Base-by-base conservation (phyloP, 2,329 filamentous ascomycete genomes). In the Fusarium staphyleae region DNA sequence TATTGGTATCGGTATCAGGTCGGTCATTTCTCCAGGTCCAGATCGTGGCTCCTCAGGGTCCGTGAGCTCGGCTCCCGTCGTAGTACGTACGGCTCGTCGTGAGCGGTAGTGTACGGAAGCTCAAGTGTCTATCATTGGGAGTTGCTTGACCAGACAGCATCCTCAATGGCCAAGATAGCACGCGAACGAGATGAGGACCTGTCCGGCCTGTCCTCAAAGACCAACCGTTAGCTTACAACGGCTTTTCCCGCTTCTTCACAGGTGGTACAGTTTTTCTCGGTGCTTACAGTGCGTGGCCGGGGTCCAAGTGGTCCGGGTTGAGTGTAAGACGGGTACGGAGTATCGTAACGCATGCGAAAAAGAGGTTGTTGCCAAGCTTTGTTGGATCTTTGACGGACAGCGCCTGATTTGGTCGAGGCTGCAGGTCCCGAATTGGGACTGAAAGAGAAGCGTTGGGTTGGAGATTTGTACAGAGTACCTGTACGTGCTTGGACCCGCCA, bases 1-100 rank as follows among this genome's bases (percentile, higher is more conserved):
- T n/a, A n/a, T 30, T 12, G 28, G 32, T 36, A 22, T 42, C 36
- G 29, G 55, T 64, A 50, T 62, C 60, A 64, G 60, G 63, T 55
- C 29, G 35, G 51, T 26, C 51, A 19, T 18, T 48, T 49, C 46
- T 57, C 54, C 24, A 34, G 48, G 53, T 50, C 45, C 41, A 46
- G 35, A 34, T 37, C 14, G 22, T 33, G 37, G 19, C 32, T 39
- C 48, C 45, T 54, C 26, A 40, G 24, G 34, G 43, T 35, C 36
- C 16, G 49, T 60, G 48, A 36, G 47, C 39, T 30, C 32, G 32
- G 34, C 34, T 40, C 51, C n/a, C n/a, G n/a, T n/a, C n/a, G n/a
- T n/a, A n/a, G 16, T 35, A 14, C n/a, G 24, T 28, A 57, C 45
- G 48, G 44, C 32, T 44, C 40, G 44, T 33, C 44, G 37, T 32